Evolutionary conservation across 139 green algal genomes (phyloP).

Genomic region (Zygnema circumcarinatum): DNA sequence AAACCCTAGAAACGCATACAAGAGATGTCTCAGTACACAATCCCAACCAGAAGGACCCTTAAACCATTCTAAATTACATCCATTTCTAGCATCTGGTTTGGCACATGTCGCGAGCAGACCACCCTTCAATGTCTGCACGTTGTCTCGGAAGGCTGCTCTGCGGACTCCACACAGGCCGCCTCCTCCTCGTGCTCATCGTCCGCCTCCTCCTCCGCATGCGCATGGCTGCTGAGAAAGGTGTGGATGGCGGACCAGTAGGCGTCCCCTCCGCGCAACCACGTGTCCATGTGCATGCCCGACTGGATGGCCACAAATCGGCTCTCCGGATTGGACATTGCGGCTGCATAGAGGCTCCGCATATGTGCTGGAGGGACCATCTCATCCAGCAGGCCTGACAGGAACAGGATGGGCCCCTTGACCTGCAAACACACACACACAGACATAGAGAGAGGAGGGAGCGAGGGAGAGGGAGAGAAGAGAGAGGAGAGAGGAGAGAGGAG

Average conservation of each 20-base stretch:
- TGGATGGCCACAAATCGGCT: conserved; percentile 46
- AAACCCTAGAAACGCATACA: too few species aligned
- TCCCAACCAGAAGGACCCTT: too few species aligned
- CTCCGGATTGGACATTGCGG: conserved; percentile 3
- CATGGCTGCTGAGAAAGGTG: conserved; percentile 28
- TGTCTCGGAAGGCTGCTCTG: too few species aligned
- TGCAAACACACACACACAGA: too few species aligned
- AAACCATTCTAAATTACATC: too few species aligned
- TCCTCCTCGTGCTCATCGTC: neutral
- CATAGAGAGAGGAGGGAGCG: neutral
- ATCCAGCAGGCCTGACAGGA: conserved; percentile 66
- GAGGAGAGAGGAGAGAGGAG: neutral
- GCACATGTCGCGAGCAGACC: too few species aligned
- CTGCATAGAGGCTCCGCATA: conserved; percentile 75
- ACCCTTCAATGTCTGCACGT: too few species aligned
- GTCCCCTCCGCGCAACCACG: conserved; percentile 53
- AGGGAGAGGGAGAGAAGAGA: too few species aligned
- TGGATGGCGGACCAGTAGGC: conserved; percentile 51
- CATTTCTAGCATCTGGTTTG: too few species aligned
- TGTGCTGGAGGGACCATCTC: conserved; percentile 81
- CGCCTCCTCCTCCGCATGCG: neutral
- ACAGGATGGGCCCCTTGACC: conserved; percentile 29
- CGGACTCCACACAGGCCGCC: too few species aligned
- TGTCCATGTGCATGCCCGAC: conserved; percentile 59
- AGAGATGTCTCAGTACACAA: too few species aligned